phyloP scores from a whole-genome alignment of 208 protist genomes.

The Trypanosoma congolense region DNA sequence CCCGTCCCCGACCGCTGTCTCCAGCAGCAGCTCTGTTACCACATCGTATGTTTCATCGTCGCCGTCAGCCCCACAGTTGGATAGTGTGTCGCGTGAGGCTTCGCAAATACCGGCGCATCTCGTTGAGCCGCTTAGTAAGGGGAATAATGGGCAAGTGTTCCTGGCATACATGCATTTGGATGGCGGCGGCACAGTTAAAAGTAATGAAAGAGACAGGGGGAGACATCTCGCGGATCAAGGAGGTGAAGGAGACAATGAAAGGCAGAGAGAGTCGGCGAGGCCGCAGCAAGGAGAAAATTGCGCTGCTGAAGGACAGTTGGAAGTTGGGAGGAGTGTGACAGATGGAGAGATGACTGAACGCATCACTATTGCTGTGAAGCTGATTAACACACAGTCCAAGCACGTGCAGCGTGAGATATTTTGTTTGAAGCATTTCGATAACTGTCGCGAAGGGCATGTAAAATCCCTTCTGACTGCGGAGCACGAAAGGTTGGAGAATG shows the following conservation, averaged over 20 bases:
- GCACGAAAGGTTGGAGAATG: neutral
- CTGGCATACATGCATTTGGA: slow-evolving; percentile 6
- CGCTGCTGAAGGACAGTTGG: neutral
- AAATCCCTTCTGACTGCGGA: neutral
- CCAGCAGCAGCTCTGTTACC: too few relatives aligned
- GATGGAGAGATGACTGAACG: neutral
- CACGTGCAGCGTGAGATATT: slow-evolving; percentile 20
- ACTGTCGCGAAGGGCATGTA: neutral
- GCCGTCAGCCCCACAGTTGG: slow-evolving; percentile 15
- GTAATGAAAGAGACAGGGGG: neutral
- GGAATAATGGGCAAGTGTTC: slow-evolving; percentile 30
- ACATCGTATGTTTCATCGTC: slow-evolving; percentile 9
- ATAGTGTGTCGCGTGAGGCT: neutral
- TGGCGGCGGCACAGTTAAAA: neutral
- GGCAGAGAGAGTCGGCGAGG: too few relatives aligned
- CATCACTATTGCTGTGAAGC: slow-evolving; percentile 18
- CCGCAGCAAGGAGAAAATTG: too few relatives aligned
- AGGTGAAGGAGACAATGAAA: neutral
- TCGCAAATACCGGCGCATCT: slow-evolving; percentile 16
- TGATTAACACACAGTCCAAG: slow-evolving; percentile 14
- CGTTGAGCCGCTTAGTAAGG: slow-evolving; percentile 9
- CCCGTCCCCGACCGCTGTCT: too few relatives aligned
- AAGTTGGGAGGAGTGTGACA: too few relatives aligned
- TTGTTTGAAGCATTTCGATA: slow-evolving; percentile 19
- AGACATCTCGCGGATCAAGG: neutral